Conservation (phyloP, 2,329 filamentous ascomycete species). For the Beauveria bassiana region DNA sequence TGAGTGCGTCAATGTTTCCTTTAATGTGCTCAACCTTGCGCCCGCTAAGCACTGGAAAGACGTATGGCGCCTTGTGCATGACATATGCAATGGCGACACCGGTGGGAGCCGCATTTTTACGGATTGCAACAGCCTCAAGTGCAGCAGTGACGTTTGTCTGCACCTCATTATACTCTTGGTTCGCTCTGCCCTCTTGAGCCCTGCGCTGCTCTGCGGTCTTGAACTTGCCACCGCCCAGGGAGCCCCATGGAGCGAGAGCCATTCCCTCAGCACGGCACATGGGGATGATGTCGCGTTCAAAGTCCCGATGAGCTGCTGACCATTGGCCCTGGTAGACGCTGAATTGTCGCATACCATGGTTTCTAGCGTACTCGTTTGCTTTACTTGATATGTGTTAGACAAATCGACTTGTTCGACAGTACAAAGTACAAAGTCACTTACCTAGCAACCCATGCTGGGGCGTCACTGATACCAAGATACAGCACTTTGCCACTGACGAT, state of each 20-base stretch:
- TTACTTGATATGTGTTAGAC: conserved; percentile 30
- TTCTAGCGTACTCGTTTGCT: conserved; percentile 61
- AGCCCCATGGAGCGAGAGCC: conserved; percentile 54
- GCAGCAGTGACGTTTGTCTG: conserved; percentile 43
- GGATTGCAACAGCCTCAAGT: conserved; percentile 41
- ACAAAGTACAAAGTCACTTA: conserved; percentile 12
- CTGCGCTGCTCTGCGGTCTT: conserved; percentile 30
- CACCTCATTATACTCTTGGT: conserved; percentile 34
- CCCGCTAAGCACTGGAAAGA: conserved; percentile 67
- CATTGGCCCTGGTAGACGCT: conserved; percentile 39
- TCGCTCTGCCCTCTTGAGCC: conserved; percentile 28
- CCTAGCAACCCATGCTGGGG: conserved; percentile 61
- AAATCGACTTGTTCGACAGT: neutral
- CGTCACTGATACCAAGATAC: conserved; percentile 61
- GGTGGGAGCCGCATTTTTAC: conserved; percentile 35
- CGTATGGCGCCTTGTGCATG: conserved; percentile 61
- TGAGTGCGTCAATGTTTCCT: conserved; percentile 61
- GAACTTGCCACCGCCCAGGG: conserved; percentile 42
- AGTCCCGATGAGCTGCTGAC: conserved; percentile 31
- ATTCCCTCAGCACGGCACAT: conserved; percentile 36
- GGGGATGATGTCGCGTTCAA: conserved; percentile 37
- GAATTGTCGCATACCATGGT: conserved; percentile 63
- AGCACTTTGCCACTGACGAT: conserved; percentile 53
- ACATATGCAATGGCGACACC: conserved; percentile 63
- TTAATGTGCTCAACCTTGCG: conserved; percentile 62